Evolutionary conservation across 2,329 filamentous ascomycete species (phyloP).

Genomic region (Arthrinium phaeospermum): DNA sequence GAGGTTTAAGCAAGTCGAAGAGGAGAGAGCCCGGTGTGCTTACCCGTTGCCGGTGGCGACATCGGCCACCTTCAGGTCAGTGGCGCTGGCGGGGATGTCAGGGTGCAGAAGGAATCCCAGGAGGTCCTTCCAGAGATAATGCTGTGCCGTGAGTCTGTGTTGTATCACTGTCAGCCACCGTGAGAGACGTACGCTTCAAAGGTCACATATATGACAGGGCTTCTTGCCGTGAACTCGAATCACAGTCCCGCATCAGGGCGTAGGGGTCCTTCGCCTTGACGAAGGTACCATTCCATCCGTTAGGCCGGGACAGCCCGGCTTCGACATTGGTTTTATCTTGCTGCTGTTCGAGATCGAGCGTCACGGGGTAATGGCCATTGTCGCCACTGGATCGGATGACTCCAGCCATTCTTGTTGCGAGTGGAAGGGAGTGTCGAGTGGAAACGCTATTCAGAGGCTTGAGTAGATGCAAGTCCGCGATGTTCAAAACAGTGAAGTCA

Average conservation of each 20-base stretch:
- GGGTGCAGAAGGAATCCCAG: slow-evolving; percentile 26
- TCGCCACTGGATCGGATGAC: background rate
- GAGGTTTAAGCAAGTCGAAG: background rate
- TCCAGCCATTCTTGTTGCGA: background rate
- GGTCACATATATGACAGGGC: too few relatives aligned
- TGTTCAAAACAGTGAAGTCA: too few relatives aligned
- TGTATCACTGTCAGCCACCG: too few relatives aligned
- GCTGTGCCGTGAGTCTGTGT: slow-evolving; percentile 22
- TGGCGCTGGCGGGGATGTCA: slow-evolving; percentile 18
- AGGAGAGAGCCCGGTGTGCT: background rate
- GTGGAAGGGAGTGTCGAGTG: background rate
- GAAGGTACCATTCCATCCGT: background rate
- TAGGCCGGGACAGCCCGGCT: background rate
- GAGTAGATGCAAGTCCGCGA: too few relatives aligned
- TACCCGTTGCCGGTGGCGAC: slow-evolving; percentile 25
- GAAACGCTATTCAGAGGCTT: too few relatives aligned
- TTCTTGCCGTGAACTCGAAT: background rate
- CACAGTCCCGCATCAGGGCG: background rate
- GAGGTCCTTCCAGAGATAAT: slow-evolving; percentile 25
- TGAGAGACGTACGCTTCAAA: background rate
- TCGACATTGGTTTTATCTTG: background rate
- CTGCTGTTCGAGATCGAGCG: background rate
- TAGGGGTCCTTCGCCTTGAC: background rate
- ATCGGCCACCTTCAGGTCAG: slow-evolving; percentile 24
- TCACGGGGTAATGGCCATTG: background rate